phyloP scores from a whole-genome alignment of 1,284 basidiomycete genomes.

The Cutaneotrichosporon sp. region DNA sequence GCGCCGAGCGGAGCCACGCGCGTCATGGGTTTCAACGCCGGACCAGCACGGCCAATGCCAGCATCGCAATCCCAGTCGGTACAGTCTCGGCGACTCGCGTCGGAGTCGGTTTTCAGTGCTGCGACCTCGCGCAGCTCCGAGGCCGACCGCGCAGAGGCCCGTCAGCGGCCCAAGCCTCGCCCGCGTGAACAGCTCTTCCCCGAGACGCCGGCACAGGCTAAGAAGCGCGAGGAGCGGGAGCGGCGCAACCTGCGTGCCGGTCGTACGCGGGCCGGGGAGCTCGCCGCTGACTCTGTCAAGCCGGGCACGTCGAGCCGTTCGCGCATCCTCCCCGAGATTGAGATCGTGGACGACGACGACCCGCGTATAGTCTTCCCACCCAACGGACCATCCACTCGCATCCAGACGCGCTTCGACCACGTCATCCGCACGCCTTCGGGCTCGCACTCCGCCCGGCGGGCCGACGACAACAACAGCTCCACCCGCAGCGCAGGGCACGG shows the following conservation, averaged over 20 bases:
- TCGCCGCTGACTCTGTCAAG: constrained; percentile 8
- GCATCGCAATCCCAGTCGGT: constrained; percentile 2
- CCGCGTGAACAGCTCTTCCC: constrained; percentile 46
- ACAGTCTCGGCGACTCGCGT: background rate
- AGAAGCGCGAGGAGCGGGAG: constrained; percentile 47
- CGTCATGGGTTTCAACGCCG: constrained; percentile 44
- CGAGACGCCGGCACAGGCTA: constrained; percentile 50
- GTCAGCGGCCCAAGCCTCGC: constrained; percentile 34
- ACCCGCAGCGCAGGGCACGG: constrained; percentile 3
- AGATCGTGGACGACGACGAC: constrained; percentile 52
- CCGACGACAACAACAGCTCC: background rate
- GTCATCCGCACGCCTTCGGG: constrained; percentile 12
- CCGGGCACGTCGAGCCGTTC: constrained; percentile 20
- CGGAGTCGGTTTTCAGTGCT: constrained; percentile 12
- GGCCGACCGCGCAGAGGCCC: constrained; percentile 12
- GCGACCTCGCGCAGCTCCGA: constrained; percentile 16
- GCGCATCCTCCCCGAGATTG: constrained; percentile 47
- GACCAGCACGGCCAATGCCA: constrained; percentile 15
- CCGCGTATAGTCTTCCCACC: constrained; percentile 46
- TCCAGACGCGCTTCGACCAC: constrained; percentile 41
- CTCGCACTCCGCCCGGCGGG: constrained; percentile 7
- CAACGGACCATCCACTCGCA: constrained; percentile 35
- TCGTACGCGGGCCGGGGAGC: constrained; percentile 5
- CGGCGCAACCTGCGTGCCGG: constrained; percentile 22
- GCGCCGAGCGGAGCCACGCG: constrained; percentile 34